Percentiles rank a stretch among this genome's conserved stretches.
These are phyloP conservation scores for Aspergillus panamensis DNA, from an alignment of 495 filamentous ascomycete species.

Conservation along the genomic window DNA sequence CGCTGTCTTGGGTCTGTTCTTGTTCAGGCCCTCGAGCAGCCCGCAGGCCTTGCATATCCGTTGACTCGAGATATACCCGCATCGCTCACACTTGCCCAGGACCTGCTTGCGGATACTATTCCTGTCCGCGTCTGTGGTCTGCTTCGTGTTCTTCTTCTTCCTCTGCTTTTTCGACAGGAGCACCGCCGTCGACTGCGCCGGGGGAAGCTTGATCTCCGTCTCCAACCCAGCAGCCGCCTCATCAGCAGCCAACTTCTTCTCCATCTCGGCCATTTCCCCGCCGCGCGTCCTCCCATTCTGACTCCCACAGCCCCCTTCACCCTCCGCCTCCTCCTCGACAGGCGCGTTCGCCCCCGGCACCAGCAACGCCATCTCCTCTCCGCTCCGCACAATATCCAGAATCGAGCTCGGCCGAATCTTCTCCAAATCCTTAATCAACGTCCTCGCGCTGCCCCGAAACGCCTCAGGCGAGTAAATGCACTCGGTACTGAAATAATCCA, in stretches of 20 bases:
- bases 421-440: slow-evolving; percentile 91
- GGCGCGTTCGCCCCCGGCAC: slow-evolving; percentile 64
- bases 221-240: slow-evolving; percentile 64
- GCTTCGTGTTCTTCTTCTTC: slow-evolving; percentile 14
- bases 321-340: slow-evolving; percentile 56
- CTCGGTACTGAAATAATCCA: slow-evolving; percentile 98
- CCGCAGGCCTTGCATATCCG: slow-evolving; percentile 92
- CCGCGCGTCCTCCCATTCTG: slow-evolving; percentile 65
- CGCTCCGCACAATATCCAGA: slow-evolving; percentile 88
- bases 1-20: slow-evolving; percentile 75
- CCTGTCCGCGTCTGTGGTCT: slow-evolving; percentile 19
- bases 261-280: slow-evolving; percentile 92
- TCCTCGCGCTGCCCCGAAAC: slow-evolving; percentile 89
- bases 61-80: slow-evolving; percentile 95
- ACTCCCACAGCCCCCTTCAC: slow-evolving; percentile 72
- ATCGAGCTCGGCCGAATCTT: slow-evolving; percentile 90
- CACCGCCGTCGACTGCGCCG: slow-evolving; percentile 5
- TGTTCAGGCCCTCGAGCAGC: slow-evolving; percentile 86
- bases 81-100: slow-evolving; percentile 79
- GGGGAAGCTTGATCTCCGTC: slow-evolving; percentile 59
- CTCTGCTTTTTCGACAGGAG: slow-evolving; percentile 19
- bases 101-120: slow-evolving; percentile 56
- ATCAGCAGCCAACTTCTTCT: slow-evolving; percentile 67
- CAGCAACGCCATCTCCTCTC: slow-evolving; percentile 90
- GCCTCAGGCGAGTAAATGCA: slow-evolving; percentile 98